phyloP scores from a whole-genome alignment of 176 grass and related monocot species.

The Zizania latifolia region DNA sequence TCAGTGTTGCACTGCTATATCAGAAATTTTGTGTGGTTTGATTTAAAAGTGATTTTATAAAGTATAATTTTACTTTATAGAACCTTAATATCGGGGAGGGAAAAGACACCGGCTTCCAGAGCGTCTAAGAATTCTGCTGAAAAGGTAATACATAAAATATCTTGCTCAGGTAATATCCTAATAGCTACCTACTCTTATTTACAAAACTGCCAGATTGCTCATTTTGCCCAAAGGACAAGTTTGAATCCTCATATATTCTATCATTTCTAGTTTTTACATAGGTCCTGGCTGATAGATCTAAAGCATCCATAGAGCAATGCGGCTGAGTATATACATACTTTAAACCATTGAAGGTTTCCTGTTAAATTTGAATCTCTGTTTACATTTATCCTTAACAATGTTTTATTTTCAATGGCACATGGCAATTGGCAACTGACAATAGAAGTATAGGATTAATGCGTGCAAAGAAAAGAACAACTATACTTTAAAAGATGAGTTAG shows the following conservation, averaged over 20 bases:
- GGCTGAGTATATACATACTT: neutral
- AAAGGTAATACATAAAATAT: too few species aligned
- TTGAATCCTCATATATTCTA: neutral
- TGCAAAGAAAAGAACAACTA: neutral
- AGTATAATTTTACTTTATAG: too few species aligned
- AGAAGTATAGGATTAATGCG: neutral
- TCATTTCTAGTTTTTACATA: neutral
- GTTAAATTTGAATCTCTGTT: neutral
- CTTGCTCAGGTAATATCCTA: too few species aligned
- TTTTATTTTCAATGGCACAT: neutral
- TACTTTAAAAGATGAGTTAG: too few species aligned
- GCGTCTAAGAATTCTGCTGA: too few species aligned
- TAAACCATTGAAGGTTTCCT: neutral
- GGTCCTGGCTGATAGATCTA: neutral
- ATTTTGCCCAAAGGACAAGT: neutral
- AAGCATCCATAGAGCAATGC: neutral
- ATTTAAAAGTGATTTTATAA: too few species aligned
- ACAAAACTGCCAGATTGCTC: neutral
- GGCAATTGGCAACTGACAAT: neutral
- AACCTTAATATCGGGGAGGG: too few species aligned
- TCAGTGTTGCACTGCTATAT: too few species aligned
- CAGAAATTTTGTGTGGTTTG: too few species aligned
- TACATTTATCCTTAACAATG: neutral
- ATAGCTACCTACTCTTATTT: too few species aligned
- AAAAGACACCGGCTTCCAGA: too few species aligned